Percentiles rank a stretch among this genome's conserved stretches.
These are phyloP conservation scores for Gymnopilus dilepis DNA, from an alignment of 768 basidiomycete genomes.

Conservation along the genomic window DNA sequence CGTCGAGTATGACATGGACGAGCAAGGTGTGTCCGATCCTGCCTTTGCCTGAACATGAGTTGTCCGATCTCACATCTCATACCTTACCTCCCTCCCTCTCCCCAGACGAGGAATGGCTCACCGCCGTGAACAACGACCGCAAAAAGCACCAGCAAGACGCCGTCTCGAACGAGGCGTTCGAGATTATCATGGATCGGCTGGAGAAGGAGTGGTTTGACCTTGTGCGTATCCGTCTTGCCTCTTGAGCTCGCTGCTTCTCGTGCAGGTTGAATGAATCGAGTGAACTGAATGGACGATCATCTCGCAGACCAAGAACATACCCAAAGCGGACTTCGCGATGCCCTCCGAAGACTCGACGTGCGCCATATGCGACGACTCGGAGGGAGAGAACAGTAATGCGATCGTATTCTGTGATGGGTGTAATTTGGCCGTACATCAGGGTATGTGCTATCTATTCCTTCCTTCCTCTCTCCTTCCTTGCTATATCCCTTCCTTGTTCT, in stretches of 20 bases:
- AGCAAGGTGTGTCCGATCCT: slow-evolving; percentile 93
- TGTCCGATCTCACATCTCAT: neutral
- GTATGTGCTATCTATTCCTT: too few relatives aligned
- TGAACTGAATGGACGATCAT: neutral
- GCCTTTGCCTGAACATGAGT: too few relatives aligned
- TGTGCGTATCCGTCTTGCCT: slow-evolving; percentile 49
- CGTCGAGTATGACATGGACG: slow-evolving; percentile 99
- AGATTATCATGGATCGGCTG: slow-evolving; percentile 95
- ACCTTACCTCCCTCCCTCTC: neutral
- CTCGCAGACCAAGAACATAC: slow-evolving; percentile 88
- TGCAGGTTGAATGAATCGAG: too few relatives aligned
- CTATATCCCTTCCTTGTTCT: too few relatives aligned
- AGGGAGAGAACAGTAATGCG: slow-evolving; percentile 98
- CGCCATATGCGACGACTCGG: slow-evolving; percentile 96
- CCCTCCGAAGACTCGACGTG: slow-evolving; percentile 99
- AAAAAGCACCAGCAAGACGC: slow-evolving; percentile 73
- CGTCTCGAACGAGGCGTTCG: slow-evolving; percentile 87
- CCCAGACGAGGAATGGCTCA: slow-evolving; percentile 94
- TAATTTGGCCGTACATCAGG: slow-evolving; percentile 99
- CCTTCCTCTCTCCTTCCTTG: too few relatives aligned
- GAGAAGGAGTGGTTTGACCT: slow-evolving; percentile 99
- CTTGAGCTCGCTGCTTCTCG: neutral
- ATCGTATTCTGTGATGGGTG: slow-evolving; percentile 99
- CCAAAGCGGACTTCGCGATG: slow-evolving; percentile 88
- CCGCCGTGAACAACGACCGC: slow-evolving; percentile 83